These are phyloP conservation scores for Coemansia sp. DNA, from an alignment of 192 early-diverging fungal genomes.

Conservation along the genomic window DNA sequence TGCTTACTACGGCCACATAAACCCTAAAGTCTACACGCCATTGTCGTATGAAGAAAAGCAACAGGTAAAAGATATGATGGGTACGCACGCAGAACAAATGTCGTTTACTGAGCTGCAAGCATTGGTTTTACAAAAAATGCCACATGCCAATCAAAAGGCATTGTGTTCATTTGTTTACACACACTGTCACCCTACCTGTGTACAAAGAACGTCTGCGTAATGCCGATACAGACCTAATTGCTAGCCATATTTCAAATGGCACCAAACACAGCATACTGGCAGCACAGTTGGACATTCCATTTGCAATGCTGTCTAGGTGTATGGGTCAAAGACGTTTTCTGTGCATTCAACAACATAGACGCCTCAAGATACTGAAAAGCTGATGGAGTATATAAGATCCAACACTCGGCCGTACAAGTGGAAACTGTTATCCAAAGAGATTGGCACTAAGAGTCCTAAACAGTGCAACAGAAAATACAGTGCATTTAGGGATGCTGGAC, in stretches of 20 bases:
- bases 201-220: neutral
- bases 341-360: neutral
- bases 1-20: neutral
- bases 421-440: neutral
- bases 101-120: neutral
- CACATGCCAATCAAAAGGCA: neutral
- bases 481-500: too few species aligned
- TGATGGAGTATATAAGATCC: neutral
- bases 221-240: neutral
- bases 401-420: neutral
- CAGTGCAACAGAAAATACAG: neutral
- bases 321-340: neutral
- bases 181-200: too few species aligned
- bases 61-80: neutral
- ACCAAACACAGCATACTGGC: neutral
- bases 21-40: neutral
- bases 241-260: neutral
- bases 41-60: neutral
- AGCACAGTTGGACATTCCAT: too few species aligned
- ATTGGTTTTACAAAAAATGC: neutral
- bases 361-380: neutral
- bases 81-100: neutral
- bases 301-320: neutral
- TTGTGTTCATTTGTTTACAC: neutral
- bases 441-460: neutral